These are phyloP conservation scores for Exidia glandulosa DNA, from an alignment of 768 basidiomycete genomes.

Conservation along the genomic window DNA sequence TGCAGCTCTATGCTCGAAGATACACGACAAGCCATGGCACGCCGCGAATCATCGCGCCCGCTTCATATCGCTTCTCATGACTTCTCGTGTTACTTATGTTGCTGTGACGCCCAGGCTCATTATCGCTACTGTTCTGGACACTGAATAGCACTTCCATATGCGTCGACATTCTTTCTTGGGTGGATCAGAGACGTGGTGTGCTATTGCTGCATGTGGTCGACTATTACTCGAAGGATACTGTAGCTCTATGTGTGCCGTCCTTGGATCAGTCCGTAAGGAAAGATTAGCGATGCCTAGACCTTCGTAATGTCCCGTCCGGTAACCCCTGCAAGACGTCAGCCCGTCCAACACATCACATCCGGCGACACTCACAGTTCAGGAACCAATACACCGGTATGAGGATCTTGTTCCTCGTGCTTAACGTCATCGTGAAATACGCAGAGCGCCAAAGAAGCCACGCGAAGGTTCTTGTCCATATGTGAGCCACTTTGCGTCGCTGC, in stretches of 20 bases:
- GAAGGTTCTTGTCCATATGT: conserved; percentile 23
- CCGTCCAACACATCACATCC: conserved; percentile 7
- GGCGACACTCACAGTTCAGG: conserved; percentile 44
- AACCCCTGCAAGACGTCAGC: conserved; percentile 37
- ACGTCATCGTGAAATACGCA: conserved; percentile 69
- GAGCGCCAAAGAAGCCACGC: conserved; percentile 77
- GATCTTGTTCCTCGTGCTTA: conserved; percentile 58
- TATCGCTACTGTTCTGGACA: too few relatives aligned
- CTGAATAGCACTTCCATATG: too few relatives aligned
- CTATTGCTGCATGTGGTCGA: too few relatives aligned
- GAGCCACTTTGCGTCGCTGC: background rate
- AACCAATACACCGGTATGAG: conserved; percentile 16
- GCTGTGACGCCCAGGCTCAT: too few relatives aligned
- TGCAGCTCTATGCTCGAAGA: too few relatives aligned
- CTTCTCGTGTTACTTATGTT: too few relatives aligned
- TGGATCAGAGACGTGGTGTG: too few relatives aligned
- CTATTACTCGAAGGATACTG: too few relatives aligned
- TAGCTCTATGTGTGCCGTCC: background rate
- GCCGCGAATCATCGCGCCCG: too few relatives aligned
- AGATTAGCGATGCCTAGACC: background rate
- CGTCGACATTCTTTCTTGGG: too few relatives aligned
- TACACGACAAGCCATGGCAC: too few relatives aligned
- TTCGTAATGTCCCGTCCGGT: conserved; percentile 46
- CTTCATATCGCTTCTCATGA: too few relatives aligned
- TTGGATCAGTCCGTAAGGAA: background rate